Base-by-base conservation (phyloP, 768 basidiomycete species). In the Hypsizygus marmoreus region DNA sequence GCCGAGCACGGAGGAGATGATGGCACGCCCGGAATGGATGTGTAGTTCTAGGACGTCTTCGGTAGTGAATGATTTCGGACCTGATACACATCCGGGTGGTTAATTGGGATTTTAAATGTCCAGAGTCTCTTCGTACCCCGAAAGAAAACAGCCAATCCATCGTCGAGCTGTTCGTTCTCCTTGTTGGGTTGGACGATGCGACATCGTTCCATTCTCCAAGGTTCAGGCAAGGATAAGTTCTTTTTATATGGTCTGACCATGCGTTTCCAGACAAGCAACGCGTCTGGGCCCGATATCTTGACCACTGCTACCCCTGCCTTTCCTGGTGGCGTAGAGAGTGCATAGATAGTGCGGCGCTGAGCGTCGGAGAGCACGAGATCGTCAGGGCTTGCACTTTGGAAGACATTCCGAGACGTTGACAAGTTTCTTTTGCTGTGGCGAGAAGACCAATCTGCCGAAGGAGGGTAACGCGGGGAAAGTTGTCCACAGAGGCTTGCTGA, bases 21-120 rank as follows among this genome's bases (percentile, higher is more conserved):
- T 75, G 4, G 93, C 91, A 4, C 86, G 77, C 2, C 91, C 90
- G 12, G 91, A 94, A 61, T 95, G 93, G 23, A 90, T 71, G 62
- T 95, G 93, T 24, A 95, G 65, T 57, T 95, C 93, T 9, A 95
- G 59, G 10, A 85, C 84, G 34, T 88, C 84, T 58, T 92, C 85
- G 0, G 85, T 86, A 0, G 93, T 95, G 57, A 90, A 92, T 0
- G 92, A 91, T 51, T 75, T 81, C 0, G 87, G 86, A 1, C 76
- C 91, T 92, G 55, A 24, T 8, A 10, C 23, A 46, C 25, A 31
- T 47, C 22, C n/a, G n/a, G n/a, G n/a, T n/a, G n/a, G n/a, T n/a
- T n/a, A n/a, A n/a, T n/a, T n/a, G 43, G 14, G 31, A 17, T 32
- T 11, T 38, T 32, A 33, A 48, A 49, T 41, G 20, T 38, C 36